Evolutionary conservation across 1,284 basidiomycete genomes (phyloP), one percentile per base, ranked within the genome.

Genomic region (Leccinum pachyderme): DNA sequence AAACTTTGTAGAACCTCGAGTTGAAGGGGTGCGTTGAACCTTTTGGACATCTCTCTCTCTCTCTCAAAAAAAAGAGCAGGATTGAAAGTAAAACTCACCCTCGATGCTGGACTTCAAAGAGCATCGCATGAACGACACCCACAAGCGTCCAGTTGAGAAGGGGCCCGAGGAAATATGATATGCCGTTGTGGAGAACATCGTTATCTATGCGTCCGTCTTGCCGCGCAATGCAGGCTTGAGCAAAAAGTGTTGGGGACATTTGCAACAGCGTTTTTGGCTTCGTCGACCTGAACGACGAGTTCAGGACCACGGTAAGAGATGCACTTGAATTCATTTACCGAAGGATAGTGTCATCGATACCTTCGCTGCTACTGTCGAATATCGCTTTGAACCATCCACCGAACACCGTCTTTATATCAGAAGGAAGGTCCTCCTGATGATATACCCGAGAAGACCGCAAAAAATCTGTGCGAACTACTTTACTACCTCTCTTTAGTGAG

Each of bases 121-220:
- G 66, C 51, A 92, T 73, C 2, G 77, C 80, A 64, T 81, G 82
- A 48, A 91, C 75, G 15, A 91, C 82, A 3, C 87, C 86, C 2
- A 85, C 82, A 5, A 91, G 78, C 0, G 89, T 91, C 90, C 89
- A 92, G 58, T 82, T 86, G 32, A 92, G 75, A 13, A 91, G 73
- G 0, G 84, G 81, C 2, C 83, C 82, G 13, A 81, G 77, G 64
- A 92, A 91, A 68, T 88, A 92, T 5, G 86, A 84, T 35, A 90
- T 77, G 1, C 89, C 89, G 59, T 87, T 90, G 64, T 80, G 80
- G 24, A 91, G 70, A 8, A 79, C 78, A 28, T 89, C 88, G 37
- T 71, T 76, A 54, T 88, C 86, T 56, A 89, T 81, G 62, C 82
- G 84, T 32, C 79, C 72, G 28, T 77, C 74, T 7, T 73, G 61